Evolutionary conservation across 106 monocot species (phyloP).

Genomic region (Cymbidium sinense): DNA sequence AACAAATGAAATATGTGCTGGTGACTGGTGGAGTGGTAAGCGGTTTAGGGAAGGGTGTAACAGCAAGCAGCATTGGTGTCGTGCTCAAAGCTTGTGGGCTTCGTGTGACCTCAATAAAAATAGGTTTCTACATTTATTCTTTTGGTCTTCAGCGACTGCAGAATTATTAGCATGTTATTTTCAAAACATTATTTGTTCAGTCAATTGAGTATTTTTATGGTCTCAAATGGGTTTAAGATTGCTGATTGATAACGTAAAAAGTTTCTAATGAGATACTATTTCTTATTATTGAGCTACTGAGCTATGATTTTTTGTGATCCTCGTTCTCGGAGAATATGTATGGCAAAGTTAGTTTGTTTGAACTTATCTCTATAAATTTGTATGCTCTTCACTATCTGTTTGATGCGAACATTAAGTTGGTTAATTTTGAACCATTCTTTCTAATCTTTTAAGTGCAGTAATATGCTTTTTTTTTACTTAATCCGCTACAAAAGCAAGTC

Average conservation of each 20-base stretch:
- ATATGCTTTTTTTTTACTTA: too few relatives aligned
- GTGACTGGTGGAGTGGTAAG: slow-evolving; percentile 64
- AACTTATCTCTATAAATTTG: not conserved
- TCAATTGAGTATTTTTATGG: not conserved
- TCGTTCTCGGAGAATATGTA: not conserved
- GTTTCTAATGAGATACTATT: not conserved
- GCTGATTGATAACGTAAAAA: not conserved
- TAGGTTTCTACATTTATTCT: slow-evolving; percentile 16
- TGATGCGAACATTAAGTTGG: not conserved
- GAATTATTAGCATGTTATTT: too few relatives aligned
- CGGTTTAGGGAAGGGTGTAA: slow-evolving; percentile 56
- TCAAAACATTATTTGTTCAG: not conserved
- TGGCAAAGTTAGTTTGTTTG: not conserved
- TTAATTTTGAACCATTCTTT: too few relatives aligned
- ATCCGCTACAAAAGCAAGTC: too few relatives aligned
- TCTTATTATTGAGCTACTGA: not conserved
- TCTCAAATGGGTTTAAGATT: not conserved
- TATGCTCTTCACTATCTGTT: not conserved
- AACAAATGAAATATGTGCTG: slow-evolving; percentile 53
- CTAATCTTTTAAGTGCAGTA: too few relatives aligned
- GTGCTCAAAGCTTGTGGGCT: slow-evolving; percentile 53
- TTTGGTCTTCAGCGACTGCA: too few relatives aligned
- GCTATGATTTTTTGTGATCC: not conserved
- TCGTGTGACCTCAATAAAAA: slow-evolving; percentile 60
- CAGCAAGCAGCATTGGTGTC: slow-evolving; percentile 62